Evolutionary conservation across 176 grass and related monocot genomes (phyloP).

Genomic region (Guadua angustifolia): DNA sequence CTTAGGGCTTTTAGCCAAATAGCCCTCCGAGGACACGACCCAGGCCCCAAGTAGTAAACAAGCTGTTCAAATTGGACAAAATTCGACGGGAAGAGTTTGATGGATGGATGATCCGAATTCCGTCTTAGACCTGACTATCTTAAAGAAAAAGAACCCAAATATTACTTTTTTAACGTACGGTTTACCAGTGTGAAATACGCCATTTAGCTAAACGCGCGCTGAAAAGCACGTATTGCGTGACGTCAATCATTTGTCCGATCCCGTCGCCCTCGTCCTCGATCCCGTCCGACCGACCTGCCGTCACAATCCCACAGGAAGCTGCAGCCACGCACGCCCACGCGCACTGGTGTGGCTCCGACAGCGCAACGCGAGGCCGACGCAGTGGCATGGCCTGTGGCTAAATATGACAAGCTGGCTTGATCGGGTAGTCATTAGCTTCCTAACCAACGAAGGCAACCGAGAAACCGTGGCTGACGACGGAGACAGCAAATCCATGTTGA

Average conservation of each 20-base stretch:
- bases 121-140: background rate
- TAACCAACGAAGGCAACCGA: background rate
- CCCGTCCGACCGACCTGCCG: background rate
- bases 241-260: background rate
- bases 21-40: no score
- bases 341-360: no score
- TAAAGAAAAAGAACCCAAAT: background rate
- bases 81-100: background rate
- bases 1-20: no score
- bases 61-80: background rate
- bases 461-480: background rate
- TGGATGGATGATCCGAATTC: background rate
- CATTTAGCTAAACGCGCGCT: background rate
- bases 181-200: background rate
- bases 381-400: background rate
- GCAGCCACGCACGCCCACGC: no score
- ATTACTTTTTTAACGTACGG: background rate
- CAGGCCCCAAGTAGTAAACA: background rate
- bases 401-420: no score
- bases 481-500: background rate
- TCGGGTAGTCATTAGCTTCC: background rate
- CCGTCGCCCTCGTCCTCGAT: no score
- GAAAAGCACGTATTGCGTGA: constrained; percentile 12
- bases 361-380: constrained; percentile 19
- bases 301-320: no score